Evolutionary conservation across 306 rosid genomes (phyloP), one percentile per base, ranked within the genome.

Genomic region (Senna siamea): DNA sequence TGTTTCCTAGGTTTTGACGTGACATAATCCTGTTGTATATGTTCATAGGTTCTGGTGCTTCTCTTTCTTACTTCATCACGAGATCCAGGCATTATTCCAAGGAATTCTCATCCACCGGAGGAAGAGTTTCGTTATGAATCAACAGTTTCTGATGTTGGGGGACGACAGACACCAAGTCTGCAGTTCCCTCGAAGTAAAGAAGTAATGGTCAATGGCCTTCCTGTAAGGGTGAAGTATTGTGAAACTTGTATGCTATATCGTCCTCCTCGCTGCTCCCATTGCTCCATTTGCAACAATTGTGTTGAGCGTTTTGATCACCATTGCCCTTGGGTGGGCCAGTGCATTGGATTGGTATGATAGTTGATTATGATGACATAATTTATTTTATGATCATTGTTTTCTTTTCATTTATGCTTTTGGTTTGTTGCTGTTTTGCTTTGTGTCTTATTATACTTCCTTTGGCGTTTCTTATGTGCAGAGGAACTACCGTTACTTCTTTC

Each of bases 281-380:
- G 98, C 85, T 89, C 98, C 80, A 90, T 90, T 77, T 93, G 98
- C 87, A 91, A 90, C 82, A 93, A 93, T 60, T 93, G 98, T 77
- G 98, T 93, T 82, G 97, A 93, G 81, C 98, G 93, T 69, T 93
- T 93, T 52, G 98, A 93, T 80, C 98, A 93, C 61, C 98, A 93
- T 65, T 93, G 98, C 84, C 98, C 98, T 73, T 93, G 98, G 98
- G 97, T 93, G 70, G 98, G 98, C 59, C 98, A 93, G 73, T 93
- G 98, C 89, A 86, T 93, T 77, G 98, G 98, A 61, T 85, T 90
- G 96, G 98, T 93, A 87, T 37, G 86, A 66, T 75, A 55, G 72
- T 71, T 75, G 66, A 51, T 58, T 30, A 35, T 51, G 58, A 46
- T 47, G 61, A 38, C 51, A 38, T 47, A 34, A 13, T 18, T 57